These are phyloP conservation scores for Mucor ambiguus DNA, from an alignment of 371 early-diverging fungal species.

Conservation along the genomic window DNA sequence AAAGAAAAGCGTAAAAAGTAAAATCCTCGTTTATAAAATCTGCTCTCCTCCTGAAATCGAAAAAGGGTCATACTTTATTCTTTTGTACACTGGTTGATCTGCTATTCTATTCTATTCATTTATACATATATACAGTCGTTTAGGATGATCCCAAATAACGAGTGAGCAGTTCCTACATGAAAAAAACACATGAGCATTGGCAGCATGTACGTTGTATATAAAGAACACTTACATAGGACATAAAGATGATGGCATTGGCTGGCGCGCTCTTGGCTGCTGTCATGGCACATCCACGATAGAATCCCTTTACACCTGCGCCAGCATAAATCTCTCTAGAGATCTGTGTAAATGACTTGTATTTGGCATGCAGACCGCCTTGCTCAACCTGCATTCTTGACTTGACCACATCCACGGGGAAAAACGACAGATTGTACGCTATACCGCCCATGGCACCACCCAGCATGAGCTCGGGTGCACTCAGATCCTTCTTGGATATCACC, in stretches of 20 bases:
- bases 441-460: slow-evolving; percentile 91
- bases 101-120: background rate
- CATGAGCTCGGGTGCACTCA: slow-evolving; percentile 72
- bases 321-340: slow-evolving; percentile 70
- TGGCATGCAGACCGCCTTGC: slow-evolving; percentile 47
- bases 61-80: background rate
- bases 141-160: slow-evolving; percentile 31
- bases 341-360: slow-evolving; percentile 45
- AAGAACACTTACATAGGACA: slow-evolving; percentile 67
- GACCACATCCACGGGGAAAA: slow-evolving; percentile 94
- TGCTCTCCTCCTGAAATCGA: background rate
- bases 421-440: slow-evolving; percentile 84
- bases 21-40: background rate
- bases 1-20: slow-evolving; percentile 6
- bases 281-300: slow-evolving; percentile 95
- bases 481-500: slow-evolving; percentile 55
- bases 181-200: background rate
- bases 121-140: background rate
- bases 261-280: slow-evolving; percentile 88
- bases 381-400: slow-evolving; percentile 92
- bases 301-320: slow-evolving; percentile 78
- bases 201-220: too few species aligned
- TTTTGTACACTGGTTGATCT: background rate
- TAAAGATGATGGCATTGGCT: slow-evolving; percentile 90
- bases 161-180: slow-evolving; percentile 30